Conservation (phyloP, 2,329 filamentous ascomycete species). For the Thielaviopsis euricoi region DNA sequence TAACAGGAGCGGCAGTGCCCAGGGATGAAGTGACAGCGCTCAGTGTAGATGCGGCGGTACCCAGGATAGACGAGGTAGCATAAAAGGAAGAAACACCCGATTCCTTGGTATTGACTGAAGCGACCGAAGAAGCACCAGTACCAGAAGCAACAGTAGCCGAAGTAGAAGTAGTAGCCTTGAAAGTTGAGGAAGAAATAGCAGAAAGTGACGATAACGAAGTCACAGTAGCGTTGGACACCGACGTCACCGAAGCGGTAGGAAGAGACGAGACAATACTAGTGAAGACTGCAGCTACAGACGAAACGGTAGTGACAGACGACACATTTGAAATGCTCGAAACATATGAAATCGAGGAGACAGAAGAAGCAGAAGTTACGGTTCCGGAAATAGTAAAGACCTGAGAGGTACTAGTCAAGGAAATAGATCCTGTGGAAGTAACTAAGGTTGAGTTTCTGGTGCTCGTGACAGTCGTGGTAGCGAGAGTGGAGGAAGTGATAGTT, state of each 20-base stretch:
- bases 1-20: background rate
- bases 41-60: background rate
- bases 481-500: slow-evolving; percentile 6
- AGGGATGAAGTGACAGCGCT: background rate
- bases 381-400: no score
- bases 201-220: background rate
- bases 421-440: slow-evolving; percentile 10
- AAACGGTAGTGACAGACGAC: slow-evolving; percentile 8
- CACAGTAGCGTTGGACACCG: background rate
- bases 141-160: background rate
- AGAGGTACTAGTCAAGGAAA: background rate
- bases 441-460: slow-evolving; percentile 4
- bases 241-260: background rate
- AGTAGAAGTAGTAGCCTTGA: background rate
- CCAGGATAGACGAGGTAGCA: background rate
- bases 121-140: background rate
- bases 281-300: slow-evolving; percentile 3
- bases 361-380: no score
- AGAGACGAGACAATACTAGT: slow-evolving; percentile 5
- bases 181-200: background rate
- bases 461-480: background rate
- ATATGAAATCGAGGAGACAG: no score
- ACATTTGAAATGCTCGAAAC: no score
- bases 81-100: background rate
- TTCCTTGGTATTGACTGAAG: background rate